Base-by-base conservation (phyloP, 768 basidiomycete genomes). In the Terana coerulea region DNA sequence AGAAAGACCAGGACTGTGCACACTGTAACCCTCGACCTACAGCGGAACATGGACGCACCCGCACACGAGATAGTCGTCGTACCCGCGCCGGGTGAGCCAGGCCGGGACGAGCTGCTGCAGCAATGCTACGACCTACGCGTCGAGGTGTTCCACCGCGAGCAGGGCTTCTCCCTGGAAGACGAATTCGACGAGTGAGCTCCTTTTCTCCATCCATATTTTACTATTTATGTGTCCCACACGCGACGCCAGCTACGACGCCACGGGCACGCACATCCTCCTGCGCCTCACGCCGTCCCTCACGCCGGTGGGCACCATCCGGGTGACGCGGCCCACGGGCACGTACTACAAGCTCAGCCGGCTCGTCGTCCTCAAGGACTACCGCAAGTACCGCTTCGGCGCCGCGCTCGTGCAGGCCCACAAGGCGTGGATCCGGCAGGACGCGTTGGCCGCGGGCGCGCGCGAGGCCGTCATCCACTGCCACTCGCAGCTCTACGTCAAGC, bases 331-430 rank as follows among this genome's bases (percentile, higher is more conserved):
- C 35, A 58, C 52, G 26, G 62, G 64, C 30, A 39, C 37, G 17
- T 80, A 80, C 65, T 86, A 86, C 71, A 91, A 91, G 70, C 80
- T 94, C 50, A 76, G 75, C 55, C 80, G 88, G 2, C 77, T 90
- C 8, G 86, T 79, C 15, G 77, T 93, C 33, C 76, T 86, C 58
- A 77, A 79, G 56, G 74, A 77, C 1, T 86, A 84, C 64, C 81
- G 91, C 41, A 67, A 73, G 46, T 74, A 72, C 72, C 72, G 73
- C 53, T 80, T 91, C 52, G 91, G 90, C 19, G 74, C 76, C 40
- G 75, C 73, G 53, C 82, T 94, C 49, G 83, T 91, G 22, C 62
- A 75, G 36, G 72, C 74, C 3, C 64, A 89, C 53, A 85, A 89
- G 59, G 68, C 73, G 31, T 87, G 81, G 80, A 75, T 78, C 52